Conservation (phyloP, 2,329 filamentous ascomycete species). For the Talaromyces funiculosus region DNA sequence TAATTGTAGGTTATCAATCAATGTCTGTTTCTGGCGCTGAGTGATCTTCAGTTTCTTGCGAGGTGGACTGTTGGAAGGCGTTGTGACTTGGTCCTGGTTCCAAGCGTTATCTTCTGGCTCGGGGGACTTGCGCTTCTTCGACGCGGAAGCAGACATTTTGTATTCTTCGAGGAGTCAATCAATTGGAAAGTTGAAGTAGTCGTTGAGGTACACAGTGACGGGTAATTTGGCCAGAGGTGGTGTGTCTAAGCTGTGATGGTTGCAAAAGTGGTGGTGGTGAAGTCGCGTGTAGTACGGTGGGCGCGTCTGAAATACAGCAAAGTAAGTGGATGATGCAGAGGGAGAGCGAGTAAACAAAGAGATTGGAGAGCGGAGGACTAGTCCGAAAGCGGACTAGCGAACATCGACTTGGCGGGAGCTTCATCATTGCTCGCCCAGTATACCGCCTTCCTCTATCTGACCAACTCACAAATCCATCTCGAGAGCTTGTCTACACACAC, state of each 20-base stretch:
- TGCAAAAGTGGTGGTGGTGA: background rate
- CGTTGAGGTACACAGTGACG: too few relatives aligned
- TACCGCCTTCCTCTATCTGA: background rate
- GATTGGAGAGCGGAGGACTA: background rate
- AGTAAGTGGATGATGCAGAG: constrained; percentile 4
- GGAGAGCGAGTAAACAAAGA: constrained; percentile 1
- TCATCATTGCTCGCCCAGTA: background rate
- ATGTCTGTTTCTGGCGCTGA: constrained; percentile 70
- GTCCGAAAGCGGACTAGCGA: constrained; percentile 1
- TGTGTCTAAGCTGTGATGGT: background rate
- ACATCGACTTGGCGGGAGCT: constrained; percentile 9
- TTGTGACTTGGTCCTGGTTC: constrained; percentile 45
- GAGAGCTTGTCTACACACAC: background rate
- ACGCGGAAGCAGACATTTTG: constrained; percentile 32
- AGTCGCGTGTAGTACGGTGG: background rate
- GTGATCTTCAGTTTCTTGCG: constrained; percentile 61
- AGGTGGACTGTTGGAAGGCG: constrained; percentile 52
- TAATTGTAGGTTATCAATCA: constrained; percentile 84
- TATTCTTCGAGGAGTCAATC: background rate
- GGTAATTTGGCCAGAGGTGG: background rate
- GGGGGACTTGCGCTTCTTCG: constrained; percentile 38
- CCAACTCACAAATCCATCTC: background rate
- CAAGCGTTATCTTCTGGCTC: constrained; percentile 28
- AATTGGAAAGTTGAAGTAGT: too few relatives aligned
- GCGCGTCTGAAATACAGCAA: constrained; percentile 4